Evolutionary conservation across 148 eudicot genomes (phyloP).

Genomic region (Rhododendron henanense): DNA sequence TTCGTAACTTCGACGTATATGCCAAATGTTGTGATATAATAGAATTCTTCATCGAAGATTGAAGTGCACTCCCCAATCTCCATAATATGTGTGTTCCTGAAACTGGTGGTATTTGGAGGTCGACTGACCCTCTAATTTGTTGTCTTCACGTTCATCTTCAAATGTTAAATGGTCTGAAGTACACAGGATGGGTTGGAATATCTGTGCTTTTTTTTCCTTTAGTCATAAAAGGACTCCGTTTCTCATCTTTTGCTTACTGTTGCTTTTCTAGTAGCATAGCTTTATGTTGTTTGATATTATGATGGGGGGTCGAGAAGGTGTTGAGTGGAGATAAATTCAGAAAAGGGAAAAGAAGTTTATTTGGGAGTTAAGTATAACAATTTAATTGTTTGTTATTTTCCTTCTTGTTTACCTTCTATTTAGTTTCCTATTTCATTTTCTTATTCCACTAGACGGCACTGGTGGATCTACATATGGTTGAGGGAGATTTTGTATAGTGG

Average conservation of each 20-base stretch:
- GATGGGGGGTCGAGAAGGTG: background rate
- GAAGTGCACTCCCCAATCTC: background rate
- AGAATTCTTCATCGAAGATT: background rate
- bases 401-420: background rate
- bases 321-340: background rate
- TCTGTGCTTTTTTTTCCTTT: background rate
- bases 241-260: background rate
- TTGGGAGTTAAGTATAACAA: background rate
- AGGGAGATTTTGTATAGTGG: background rate
- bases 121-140: background rate
- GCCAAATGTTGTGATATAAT: background rate
- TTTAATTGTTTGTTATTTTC: background rate
- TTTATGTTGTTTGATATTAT: background rate
- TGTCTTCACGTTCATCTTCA: background rate
- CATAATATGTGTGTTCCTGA: background rate
- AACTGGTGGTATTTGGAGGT: background rate
- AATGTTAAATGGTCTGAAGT: background rate
- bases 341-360: background rate
- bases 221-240: background rate
- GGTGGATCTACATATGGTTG: background rate
- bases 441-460: background rate
- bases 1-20: background rate
- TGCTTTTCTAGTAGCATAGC: background rate
- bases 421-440: background rate
- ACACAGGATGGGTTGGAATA: background rate